Evolutionary conservation across 371 early-diverging fungal species (phyloP), one percentile per base, ranked within the genome.

Genomic region (Lichtheimia ramosa): DNA sequence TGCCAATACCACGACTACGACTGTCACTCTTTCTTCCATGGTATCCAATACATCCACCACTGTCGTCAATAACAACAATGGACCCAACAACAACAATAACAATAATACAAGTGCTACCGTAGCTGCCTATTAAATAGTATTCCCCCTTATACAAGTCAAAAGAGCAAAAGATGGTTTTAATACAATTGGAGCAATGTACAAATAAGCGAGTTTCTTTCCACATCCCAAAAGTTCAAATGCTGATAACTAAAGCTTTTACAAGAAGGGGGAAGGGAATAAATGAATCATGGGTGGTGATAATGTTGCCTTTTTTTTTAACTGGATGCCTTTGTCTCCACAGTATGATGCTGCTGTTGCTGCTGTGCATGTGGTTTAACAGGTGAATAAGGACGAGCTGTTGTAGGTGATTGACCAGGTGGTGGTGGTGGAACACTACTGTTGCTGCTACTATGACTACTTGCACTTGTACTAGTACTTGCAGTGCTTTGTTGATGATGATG

Each of bases 401-500:
- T 34, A 2, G 34, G 34, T 34, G 34, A 34, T 34, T 34, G 34
- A 10, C 34, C 34, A 8, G 34, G 51, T 6, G 25, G 51, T 7
- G 51, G 51, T n/a, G 25, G 51, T 18, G 25, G 24, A 25, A 21
- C 25, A 46, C 46, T 46, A 16, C 21, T 46, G 46, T n/a, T 46
- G 46, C 46, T 46, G 46, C 21, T 46, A 21, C 18, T 46, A 46
- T 21, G n/a, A 16, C 21, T 46, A 8, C 34, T 34, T 34, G 34
- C 34, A 34, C 34, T 34, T 15, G 51, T 27, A 25, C 24, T 27
- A 0, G 23, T 51, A 51, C 24, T 51, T 15, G 23, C 21, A 23
- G 15, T 20, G 21, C 24, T 51, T 51, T 51, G 51, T 25, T 51
- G 51, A 18, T 51, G 55, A 14, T 39, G 55, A 54, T 46, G 46